Evolutionary conservation across 768 basidiomycete species (phyloP).

Genomic region (Boletus subparvulus): DNA sequence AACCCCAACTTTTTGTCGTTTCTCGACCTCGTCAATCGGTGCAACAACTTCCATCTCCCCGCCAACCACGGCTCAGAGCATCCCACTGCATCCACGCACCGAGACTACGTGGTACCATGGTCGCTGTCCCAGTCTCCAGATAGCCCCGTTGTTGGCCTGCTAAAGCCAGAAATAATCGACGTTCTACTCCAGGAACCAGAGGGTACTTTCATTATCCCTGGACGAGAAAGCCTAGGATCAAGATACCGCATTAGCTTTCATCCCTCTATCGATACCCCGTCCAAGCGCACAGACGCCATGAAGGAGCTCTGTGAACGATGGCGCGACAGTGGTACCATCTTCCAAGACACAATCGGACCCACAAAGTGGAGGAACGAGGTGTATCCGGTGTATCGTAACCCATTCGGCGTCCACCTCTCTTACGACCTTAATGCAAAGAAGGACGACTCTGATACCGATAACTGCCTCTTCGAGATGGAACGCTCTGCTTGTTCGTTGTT

Average conservation of each 20-base stretch:
- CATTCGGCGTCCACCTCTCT: slow-evolving; percentile 54
- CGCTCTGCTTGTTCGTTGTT: slow-evolving; percentile 86
- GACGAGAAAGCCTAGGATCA: slow-evolving; percentile 24
- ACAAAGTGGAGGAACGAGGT: slow-evolving; percentile 84
- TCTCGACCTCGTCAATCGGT: slow-evolving; percentile 62
- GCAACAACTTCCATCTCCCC: slow-evolving; percentile 65
- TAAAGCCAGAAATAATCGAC: slow-evolving; percentile 56
- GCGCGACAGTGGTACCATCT: slow-evolving; percentile 59
- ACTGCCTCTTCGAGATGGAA: slow-evolving; percentile 88
- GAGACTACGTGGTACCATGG: slow-evolving; percentile 54
- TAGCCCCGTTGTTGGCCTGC: slow-evolving; percentile 60
- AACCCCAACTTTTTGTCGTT: slow-evolving; percentile 37
- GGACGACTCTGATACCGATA: slow-evolving; percentile 36
- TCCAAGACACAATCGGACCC: slow-evolving; percentile 65
- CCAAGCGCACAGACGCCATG: slow-evolving; percentile 60
- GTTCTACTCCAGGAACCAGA: slow-evolving; percentile 48
- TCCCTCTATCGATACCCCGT: slow-evolving; percentile 49
- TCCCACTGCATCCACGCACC: slow-evolving; percentile 29
- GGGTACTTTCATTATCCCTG: slow-evolving; percentile 46
- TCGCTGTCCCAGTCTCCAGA: slow-evolving; percentile 48
- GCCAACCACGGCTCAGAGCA: slow-evolving; percentile 22
- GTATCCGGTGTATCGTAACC: slow-evolving; percentile 74
- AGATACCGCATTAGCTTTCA: slow-evolving; percentile 47
- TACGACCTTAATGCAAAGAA: slow-evolving; percentile 29
- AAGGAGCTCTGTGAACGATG: slow-evolving; percentile 70